Evolutionary conservation across 768 basidiomycete species (phyloP), one percentile per base, ranked within the genome.

Genomic region (Pleurotus tuoliensis): DNA sequence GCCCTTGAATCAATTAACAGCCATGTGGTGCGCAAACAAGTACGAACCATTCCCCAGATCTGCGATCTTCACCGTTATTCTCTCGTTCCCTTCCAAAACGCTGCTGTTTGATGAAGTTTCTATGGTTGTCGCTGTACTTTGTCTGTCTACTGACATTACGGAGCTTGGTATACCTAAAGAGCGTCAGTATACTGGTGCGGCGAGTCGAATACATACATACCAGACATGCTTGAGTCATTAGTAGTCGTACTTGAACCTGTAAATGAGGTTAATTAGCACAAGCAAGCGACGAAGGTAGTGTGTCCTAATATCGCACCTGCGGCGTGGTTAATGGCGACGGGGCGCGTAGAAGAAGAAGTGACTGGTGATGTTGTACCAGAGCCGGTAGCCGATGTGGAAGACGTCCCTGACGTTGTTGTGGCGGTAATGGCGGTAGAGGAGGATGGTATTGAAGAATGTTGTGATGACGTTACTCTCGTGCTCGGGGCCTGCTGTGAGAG

Each of bases 1-100:
- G 49, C 34, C 47, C 5, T 27, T 24, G 25, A 25, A 40, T 39
- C 53, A 39, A 34, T 47, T 18, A 55, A 5, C 11, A 48, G 56
- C 41, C 30, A 56, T 56, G 39, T 24, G 51, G 55, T 50, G 43
- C 48, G 39, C 61, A 9, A 43, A 57, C 18, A 12, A 43, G 24
- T 22, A 54, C 85, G 58, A 67, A 84, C 93, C 93, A 70, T 98
- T 98, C 6, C 97, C 97, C 53, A 99, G 73, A 80, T 99, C 97
- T 27, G 96, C 97, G 67, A 99, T 98, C 80, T 98, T 98, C 52
- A 99, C 97, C 5, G 94, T 98, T 59, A 98, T 97, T 68, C 84
- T 83, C 66, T 91, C 85, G 11, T 55, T 65, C 15, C 49, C 66
- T 11, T 71, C 73, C 7, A 61, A 41, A 44, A 57, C 46, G 13